Percentiles rank a stretch among this genome's conserved stretches.
Conservation (phyloP, 1,284 basidiomycete genomes). For the Inonotus hispidus region DNA sequence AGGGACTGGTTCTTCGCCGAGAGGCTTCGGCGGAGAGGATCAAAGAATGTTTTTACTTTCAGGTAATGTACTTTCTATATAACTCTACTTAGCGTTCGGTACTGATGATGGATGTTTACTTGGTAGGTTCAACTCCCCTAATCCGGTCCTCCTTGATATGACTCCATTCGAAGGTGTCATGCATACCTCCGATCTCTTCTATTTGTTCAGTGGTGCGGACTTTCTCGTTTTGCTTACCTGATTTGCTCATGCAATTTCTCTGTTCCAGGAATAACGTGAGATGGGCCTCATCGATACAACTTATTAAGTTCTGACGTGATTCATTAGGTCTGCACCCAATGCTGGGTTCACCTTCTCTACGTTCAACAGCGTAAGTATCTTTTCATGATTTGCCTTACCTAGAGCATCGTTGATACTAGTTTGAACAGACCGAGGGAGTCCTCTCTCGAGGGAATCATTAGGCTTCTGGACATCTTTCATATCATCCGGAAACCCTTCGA, state of each 20-base stretch:
- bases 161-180: constrained; percentile 37
- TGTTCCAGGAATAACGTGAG: constrained; percentile 33
- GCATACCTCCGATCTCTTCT: constrained; percentile 43
- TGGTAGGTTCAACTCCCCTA: constrained; percentile 28
- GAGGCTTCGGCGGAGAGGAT: constrained; percentile 27
- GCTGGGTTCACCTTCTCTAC: constrained; percentile 35
- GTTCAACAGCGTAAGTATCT: constrained; percentile 32
- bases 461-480: constrained; percentile 43
- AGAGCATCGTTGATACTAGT: constrained; percentile 21
- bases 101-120: too few relatives aligned
- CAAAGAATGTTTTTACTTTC: constrained; percentile 32
- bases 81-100: too few relatives aligned
- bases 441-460: constrained; percentile 39
- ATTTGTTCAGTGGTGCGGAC: constrained; percentile 36
- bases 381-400: neutral
- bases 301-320: neutral
- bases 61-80: constrained; percentile 19
- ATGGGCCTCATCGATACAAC: neutral
- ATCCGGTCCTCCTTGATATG: constrained; percentile 34
- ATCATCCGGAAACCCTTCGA: constrained; percentile 32
- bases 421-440: constrained; percentile 33
- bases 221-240: neutral
- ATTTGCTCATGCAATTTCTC: neutral
- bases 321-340: constrained; percentile 26
- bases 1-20: constrained; percentile 39